Base-by-base conservation (phyloP, 805 yeast species). In the Ascoidea tarda region DNA sequence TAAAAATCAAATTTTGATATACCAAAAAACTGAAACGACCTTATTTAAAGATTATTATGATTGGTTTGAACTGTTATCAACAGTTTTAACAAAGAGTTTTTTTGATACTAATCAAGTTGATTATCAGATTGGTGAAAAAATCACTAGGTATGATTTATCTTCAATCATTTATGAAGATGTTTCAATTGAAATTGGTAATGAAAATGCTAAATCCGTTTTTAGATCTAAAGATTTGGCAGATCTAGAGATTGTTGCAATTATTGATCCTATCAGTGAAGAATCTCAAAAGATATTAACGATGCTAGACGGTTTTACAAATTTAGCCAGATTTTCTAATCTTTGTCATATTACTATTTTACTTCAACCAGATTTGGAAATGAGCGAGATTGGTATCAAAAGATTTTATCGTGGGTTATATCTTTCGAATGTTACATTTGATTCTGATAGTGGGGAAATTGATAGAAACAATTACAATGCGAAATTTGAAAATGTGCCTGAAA, bases 211-310 rank as follows among this genome's bases (percentile, higher is more conserved):
- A 38, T 10, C 8, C 1, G 14, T 38, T 6, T 51, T 44, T 1
- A 12, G 32, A 8, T 47, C 51, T 28, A 48, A 49, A 33, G 44
- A 51, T 48, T 14, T 10, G 3, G 46, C 56, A 12, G 64, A 66
- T 16, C 62, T 88, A 21, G 84, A 84, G 55, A 60, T 89, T 5
- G 64, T 77, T 5, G 68, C 85, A 0, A 65, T 85, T 1, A 60
- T 87, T 46, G 89, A 93, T 62, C 97, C 98, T 1, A 64, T 80
- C 1, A 76, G 77, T 54, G 90, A 84, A 58, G 59, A 68, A 14
- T 76, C 95, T 0, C 98, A 87, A 60, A 77, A 76, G 50, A 60
- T 80, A 6, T 58, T 84, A 0, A 68, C 83, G 0, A 62, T 84
- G 16, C 59, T 69, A 6, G 63, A 70, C n/a, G 58, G 76, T 0